These are phyloP conservation scores for Entomortierella beljakovae DNA, from an alignment of 192 early-diverging fungal species.

Conservation along the genomic window DNA sequence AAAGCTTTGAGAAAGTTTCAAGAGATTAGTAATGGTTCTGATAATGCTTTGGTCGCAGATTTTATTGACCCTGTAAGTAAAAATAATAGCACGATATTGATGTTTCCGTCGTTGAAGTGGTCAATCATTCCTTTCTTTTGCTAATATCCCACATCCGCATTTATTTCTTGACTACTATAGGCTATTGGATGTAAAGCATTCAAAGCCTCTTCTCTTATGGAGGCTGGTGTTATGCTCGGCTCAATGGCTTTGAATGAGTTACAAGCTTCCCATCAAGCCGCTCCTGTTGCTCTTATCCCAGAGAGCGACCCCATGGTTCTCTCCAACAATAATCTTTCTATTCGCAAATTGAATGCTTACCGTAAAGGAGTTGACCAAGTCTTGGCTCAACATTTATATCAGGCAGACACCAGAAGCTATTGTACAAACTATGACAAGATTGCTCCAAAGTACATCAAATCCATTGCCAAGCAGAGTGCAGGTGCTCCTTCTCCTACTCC, in stretches of 20 bases:
- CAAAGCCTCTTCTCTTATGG: conserved; percentile 42
- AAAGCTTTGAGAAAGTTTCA: conserved; percentile 10
- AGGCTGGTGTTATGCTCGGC: conserved; percentile 17
- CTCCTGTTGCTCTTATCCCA: conserved; percentile 24
- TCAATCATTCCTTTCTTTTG: no score
- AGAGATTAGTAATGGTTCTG: conserved; percentile 24
- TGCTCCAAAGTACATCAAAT: conserved; percentile 21
- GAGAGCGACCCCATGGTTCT: conserved; percentile 32
- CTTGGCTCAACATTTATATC: neutral
- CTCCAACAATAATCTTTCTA: conserved; percentile 21
- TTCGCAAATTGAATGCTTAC: conserved; percentile 28
- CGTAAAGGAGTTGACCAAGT: conserved; percentile 27
- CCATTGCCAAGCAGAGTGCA: conserved; percentile 2
- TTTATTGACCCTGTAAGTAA: conserved; percentile 35
- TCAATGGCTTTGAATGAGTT: conserved; percentile 49
- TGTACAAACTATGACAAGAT: conserved; percentile 17
- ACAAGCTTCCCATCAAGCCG: conserved; percentile 14
- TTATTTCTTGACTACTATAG: conserved; percentile 1
- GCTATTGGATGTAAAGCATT: conserved; percentile 21
- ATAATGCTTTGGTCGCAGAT: conserved; percentile 36
- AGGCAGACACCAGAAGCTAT: conserved; percentile 18
- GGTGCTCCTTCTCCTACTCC: conserved; percentile 11
- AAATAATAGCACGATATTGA: neutral
- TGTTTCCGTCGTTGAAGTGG: no score
- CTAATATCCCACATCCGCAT: neutral